A percentile compares a stretch with the other conserved stretches of the same genome.
Conservation (phyloP, 225 moss, liverwort and hornwort genomes). For the Pseudoscleropodium purum region DNA sequence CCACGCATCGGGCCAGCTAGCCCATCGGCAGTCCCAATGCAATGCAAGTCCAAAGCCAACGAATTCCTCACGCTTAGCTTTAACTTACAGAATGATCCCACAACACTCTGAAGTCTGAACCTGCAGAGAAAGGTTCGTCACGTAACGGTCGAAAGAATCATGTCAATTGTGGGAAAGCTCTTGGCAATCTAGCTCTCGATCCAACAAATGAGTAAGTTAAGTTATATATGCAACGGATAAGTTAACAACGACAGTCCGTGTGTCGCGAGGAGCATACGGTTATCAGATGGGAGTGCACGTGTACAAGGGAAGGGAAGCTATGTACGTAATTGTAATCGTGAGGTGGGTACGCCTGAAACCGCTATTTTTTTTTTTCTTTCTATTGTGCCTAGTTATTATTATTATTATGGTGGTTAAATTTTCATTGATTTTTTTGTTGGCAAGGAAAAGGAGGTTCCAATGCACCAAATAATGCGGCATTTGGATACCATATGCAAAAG, state of each 20-base stretch:
- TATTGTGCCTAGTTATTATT: not conserved
- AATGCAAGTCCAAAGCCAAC: not conserved
- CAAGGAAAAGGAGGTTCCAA: not conserved
- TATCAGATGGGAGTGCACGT: too few species aligned
- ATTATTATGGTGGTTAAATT: not conserved
- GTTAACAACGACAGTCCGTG: too few species aligned
- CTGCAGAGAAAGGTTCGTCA: not conserved
- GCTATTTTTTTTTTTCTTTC: too few species aligned
- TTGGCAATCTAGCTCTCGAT: not conserved
- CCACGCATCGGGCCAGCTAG: too few species aligned
- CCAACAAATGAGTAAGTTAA: not conserved
- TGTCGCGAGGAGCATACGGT: not conserved
- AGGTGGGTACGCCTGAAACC: not conserved
- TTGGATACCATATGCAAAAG: not conserved
- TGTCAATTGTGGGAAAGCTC: not conserved
- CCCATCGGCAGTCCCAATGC: not conserved
- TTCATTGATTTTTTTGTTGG: not conserved
- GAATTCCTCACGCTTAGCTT: not conserved
- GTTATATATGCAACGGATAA: not conserved
- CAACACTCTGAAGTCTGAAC: not conserved
- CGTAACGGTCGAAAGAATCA: not conserved
- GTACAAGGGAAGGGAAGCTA: not conserved
- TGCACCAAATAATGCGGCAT: not conserved
- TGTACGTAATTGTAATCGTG: not conserved
- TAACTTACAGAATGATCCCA: not conserved